phyloP scores from a whole-genome alignment of 306 rosid genomes.

The Pueraria montana region DNA sequence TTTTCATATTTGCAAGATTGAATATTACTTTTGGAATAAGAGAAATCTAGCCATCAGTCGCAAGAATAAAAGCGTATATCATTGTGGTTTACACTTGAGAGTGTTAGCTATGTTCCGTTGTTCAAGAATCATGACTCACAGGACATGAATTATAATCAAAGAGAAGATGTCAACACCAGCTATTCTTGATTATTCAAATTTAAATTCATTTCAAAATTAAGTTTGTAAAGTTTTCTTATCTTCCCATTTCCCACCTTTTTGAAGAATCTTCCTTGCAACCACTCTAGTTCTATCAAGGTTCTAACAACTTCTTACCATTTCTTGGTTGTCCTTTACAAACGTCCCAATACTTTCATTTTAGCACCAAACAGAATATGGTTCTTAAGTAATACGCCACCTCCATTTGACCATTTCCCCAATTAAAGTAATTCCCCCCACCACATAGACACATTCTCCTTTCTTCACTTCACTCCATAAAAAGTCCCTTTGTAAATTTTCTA shows the following conservation, averaged over 20 bases:
- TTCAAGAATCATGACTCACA: neutral
- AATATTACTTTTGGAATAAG: slow-evolving; percentile 40
- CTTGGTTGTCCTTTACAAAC: neutral
- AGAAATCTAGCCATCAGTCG: neutral
- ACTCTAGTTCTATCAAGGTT: neutral
- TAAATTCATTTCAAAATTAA: too few species aligned
- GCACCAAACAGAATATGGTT: neutral
- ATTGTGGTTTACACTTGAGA: neutral
- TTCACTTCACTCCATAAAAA: too few species aligned
- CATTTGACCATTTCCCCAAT: neutral
- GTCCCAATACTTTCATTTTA: neutral
- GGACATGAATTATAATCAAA: neutral
- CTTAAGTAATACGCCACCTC: neutral
- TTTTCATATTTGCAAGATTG: slow-evolving; percentile 1
- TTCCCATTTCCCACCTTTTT: neutral
- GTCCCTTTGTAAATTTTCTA: too few species aligned
- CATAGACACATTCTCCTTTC: too few species aligned
- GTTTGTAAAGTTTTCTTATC: too few species aligned
- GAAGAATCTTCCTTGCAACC: neutral
- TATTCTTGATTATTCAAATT: neutral
- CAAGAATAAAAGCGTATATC: neutral
- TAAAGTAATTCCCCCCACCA: too few species aligned
- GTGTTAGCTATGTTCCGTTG: neutral
- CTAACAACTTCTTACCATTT: neutral
- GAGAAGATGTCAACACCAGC: neutral